Conservation (phyloP, 2,329 filamentous ascomycete species). For the Emericellopsis atlantica region DNA sequence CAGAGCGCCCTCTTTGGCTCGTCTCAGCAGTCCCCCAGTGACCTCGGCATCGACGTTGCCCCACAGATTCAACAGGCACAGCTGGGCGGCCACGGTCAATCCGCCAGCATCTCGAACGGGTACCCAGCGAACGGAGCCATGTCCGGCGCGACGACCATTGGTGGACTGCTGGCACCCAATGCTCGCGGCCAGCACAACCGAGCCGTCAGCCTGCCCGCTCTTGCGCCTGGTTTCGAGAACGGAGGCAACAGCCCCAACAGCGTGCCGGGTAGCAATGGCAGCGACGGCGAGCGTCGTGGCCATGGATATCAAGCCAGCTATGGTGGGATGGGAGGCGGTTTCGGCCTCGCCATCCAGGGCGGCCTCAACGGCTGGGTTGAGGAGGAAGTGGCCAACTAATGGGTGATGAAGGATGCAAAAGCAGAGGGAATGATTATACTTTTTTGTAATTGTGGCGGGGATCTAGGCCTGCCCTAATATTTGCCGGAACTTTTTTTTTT, state of each 20-base stretch:
- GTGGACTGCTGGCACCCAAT: slow-evolving; percentile 64
- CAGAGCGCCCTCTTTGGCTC: slow-evolving; percentile 74
- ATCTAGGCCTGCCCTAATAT: slow-evolving; percentile 2
- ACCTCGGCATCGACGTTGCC: slow-evolving; percentile 44
- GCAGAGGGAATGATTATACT: slow-evolving; percentile 1
- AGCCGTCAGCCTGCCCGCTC: slow-evolving; percentile 74
- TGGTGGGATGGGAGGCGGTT: slow-evolving; percentile 45
- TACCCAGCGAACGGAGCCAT: slow-evolving; percentile 39
- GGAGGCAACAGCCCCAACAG: slow-evolving; percentile 39
- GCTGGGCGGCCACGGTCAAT: slow-evolving; percentile 50
- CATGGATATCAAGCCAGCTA: slow-evolving; percentile 56
- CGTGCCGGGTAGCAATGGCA: slow-evolving; percentile 28
- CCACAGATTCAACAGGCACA: slow-evolving; percentile 35
- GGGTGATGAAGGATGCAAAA: slow-evolving; percentile 1
- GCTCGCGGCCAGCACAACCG: slow-evolving; percentile 55
- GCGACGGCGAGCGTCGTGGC: slow-evolving; percentile 44
- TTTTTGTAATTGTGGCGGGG: slow-evolving; percentile 6
- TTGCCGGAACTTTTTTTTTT: slow-evolving; percentile 9
- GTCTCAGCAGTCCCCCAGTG: slow-evolving; percentile 45
- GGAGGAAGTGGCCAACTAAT: slow-evolving; percentile 50
- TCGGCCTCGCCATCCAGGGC: slow-evolving; percentile 50
- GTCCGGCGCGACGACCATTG: slow-evolving; percentile 55
- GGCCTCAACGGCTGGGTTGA: slow-evolving; percentile 57
- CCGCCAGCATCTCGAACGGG: slow-evolving; percentile 53
- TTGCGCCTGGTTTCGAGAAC: slow-evolving; percentile 52